A percentile compares a stretch with the other conserved stretches of the same genome.
These are phyloP conservation scores for Cubamyces sp. DNA, from an alignment of 768 basidiomycete species.

Conservation along the genomic window DNA sequence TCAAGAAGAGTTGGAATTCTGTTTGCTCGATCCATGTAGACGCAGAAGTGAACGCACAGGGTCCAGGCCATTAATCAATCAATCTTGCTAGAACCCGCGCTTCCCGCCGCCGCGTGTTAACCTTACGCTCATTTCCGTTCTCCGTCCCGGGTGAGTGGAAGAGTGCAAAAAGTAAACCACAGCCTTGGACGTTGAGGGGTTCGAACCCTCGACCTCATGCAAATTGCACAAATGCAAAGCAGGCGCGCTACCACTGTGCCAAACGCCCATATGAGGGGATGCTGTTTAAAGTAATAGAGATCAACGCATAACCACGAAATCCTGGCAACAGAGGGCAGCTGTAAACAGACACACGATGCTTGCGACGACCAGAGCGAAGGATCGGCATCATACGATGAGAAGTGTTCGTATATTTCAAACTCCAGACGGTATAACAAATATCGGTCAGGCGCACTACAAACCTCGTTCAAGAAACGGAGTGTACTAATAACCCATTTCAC, in stretches of 20 bases:
- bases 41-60: constrained; percentile 16
- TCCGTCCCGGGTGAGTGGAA: not conserved
- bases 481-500: no score
- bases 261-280: constrained; percentile 20
- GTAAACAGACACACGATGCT: no score
- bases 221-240: constrained; percentile 27
- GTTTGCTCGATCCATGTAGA: constrained; percentile 21
- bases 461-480: no score
- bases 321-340: no score
- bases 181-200: constrained; percentile 27
- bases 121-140: constrained; percentile 5
- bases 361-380: no score
- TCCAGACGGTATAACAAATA: no score
- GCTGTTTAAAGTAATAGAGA: not conserved
- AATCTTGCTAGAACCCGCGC: constrained; percentile 28
- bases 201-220: constrained; percentile 31
- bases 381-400: no score
- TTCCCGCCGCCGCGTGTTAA: constrained; percentile 13
- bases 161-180: not conserved
- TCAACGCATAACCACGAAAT: no score
- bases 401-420: no score
- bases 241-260: constrained; percentile 33
- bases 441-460: no score
- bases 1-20: constrained; percentile 21
- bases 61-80: constrained; percentile 33